Evolutionary conservation across 2,329 filamentous ascomycete species (phyloP).

Genomic region (Metarhizium album): DNA sequence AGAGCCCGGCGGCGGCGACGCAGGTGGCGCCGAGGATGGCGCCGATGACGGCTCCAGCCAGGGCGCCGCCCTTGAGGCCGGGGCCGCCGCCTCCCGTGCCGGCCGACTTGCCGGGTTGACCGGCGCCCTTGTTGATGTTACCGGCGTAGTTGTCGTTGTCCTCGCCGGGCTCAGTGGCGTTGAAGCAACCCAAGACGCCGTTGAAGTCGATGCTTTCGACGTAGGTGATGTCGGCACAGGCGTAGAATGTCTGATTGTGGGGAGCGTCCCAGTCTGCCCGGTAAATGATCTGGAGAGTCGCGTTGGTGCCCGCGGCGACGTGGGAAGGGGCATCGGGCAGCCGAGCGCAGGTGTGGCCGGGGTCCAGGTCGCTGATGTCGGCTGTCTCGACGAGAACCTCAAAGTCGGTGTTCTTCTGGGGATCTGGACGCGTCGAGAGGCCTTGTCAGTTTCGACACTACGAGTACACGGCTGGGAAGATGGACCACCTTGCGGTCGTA

Average conservation of each 20-base stretch:
- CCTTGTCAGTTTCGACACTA: neutral
- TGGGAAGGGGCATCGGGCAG: conserved; percentile 23
- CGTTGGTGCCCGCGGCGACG: conserved; percentile 29
- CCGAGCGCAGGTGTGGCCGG: conserved; percentile 35
- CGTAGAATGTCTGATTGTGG: conserved; percentile 35
- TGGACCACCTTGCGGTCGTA: neutral
- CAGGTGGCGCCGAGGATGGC: conserved; percentile 51
- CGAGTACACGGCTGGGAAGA: too few relatives aligned
- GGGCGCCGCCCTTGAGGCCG: conserved; percentile 52
- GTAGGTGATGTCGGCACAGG: conserved; percentile 37
- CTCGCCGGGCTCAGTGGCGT: conserved; percentile 23
- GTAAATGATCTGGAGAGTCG: conserved; percentile 39
- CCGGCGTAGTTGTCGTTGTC: conserved; percentile 12
- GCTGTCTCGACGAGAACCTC: conserved; percentile 23
- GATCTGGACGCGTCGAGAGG: conserved; percentile 19
- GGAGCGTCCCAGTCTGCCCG: conserved; percentile 31
- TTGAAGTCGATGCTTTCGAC: conserved; percentile 23
- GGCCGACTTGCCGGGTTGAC: conserved; percentile 13
- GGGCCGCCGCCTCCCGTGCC: conserved; percentile 9
- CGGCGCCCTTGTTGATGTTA: neutral
- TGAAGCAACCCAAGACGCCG: conserved; percentile 32
- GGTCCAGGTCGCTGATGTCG: conserved; percentile 28
- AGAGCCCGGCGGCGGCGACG: conserved; percentile 45
- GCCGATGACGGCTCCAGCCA: conserved; percentile 66
- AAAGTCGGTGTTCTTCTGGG: conserved; percentile 28